Base-by-base conservation (phyloP, 2,329 filamentous ascomycete genomes). In the Orbilia brochopaga region DNA sequence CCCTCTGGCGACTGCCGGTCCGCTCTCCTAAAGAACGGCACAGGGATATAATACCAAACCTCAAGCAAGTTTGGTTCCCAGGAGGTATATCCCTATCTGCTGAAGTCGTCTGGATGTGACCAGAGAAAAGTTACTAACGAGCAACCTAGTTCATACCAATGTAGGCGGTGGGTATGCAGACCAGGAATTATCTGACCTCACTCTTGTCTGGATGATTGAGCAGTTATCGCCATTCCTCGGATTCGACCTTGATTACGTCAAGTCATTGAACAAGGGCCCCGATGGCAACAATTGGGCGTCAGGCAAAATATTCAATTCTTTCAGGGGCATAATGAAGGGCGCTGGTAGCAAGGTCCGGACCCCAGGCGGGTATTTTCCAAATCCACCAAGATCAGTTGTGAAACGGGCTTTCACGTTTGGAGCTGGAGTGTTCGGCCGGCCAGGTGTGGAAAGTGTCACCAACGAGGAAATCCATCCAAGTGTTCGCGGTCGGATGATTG, bases 171-270 rank as follows among this genome's bases (percentile, higher is more conserved):
- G 81, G 2, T 82, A 82, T 69, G 79, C 79, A 48, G 82, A 84
- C 73, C 80, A 82, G 73, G 80, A 82, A 51, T 78, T 83, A 35
- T 80, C 82, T 8, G 82, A 83, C 74, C 79, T 83, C 51, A 80
- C 80, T 19, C 77, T 84, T 15, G 81, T 82, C 1, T 83, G 82
- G 82, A 83, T 84, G 82, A 82, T 83, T 78, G 77, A 81, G 70
- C 77, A 81, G 55, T 78, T 82, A 30, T 66, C 78, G 15, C 74
- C 77, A 10, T 78, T 79, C n/a, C 73, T 80, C 2, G 76, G 77
- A 27, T 81, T 81, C 67, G 75, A 79, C 50, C 77, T 77, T 23
- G 74, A 78, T 13, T 79, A 77, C 58, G 76, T 80, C 23, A 76
- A 78, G 17, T 74, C 74, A 53, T 51, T 73, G 6, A 58, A 69